These are phyloP conservation scores for Diutina siamensis DNA, from an alignment of 1,139 yeast species.

Conservation along the genomic window DNA sequence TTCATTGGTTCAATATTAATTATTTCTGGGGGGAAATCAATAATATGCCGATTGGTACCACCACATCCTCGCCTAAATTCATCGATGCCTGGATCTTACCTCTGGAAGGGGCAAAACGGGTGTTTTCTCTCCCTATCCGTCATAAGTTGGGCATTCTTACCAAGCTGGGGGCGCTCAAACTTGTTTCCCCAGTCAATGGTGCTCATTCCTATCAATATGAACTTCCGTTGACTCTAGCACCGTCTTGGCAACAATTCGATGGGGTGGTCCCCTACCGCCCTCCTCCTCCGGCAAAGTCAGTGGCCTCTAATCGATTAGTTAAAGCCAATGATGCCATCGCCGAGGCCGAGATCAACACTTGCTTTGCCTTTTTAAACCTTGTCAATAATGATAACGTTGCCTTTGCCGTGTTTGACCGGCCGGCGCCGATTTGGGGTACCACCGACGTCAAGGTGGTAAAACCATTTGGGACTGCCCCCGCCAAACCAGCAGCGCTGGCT, in stretches of 20 bases:
- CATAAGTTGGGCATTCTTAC: constrained; percentile 30
- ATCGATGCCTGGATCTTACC: constrained; percentile 33
- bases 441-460: constrained; percentile 3
- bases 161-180: constrained; percentile 23
- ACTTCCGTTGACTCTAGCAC: constrained; percentile 21
- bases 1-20: constrained; percentile 49
- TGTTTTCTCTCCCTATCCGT: constrained; percentile 9
- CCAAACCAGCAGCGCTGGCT: background rate
- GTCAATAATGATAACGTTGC: constrained; percentile 29
- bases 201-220: constrained; percentile 31
- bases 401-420: constrained; percentile 13
- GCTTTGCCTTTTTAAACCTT: constrained; percentile 41
- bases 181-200: constrained; percentile 36
- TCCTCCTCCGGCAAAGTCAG: constrained; percentile 7
- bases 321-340: constrained; percentile 28
- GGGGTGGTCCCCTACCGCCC: background rate
- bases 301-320: background rate
- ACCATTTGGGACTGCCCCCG: background rate
- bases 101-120: constrained; percentile 20
- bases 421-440: constrained; percentile 4
- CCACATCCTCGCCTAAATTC: constrained; percentile 13
- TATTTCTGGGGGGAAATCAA: constrained; percentile 22
- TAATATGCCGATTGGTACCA: constrained; percentile 15
- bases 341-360: constrained; percentile 56
- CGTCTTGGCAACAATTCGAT: constrained; percentile 2